A percentile compares a stretch with the other conserved stretches of the same genome.
These are phyloP conservation scores for Paraphoma sp. DNA, from an alignment of 2,329 filamentous ascomycete genomes.

Conservation along the genomic window DNA sequence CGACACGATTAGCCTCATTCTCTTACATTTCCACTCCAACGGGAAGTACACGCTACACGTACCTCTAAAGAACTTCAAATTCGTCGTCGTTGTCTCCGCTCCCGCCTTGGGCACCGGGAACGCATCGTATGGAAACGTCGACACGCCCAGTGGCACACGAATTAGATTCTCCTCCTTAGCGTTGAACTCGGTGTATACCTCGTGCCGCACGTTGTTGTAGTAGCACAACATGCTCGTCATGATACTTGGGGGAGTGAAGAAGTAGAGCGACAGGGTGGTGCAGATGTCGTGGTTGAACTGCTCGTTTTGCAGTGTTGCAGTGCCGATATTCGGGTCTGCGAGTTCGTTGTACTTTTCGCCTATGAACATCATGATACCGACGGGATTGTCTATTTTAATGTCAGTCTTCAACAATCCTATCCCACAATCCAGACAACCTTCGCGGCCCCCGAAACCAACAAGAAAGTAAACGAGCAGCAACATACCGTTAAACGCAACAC, in stretches of 20 bases:
- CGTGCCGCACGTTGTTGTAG: conserved; percentile 49
- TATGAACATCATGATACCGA: conserved; percentile 54
- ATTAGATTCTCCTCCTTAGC: conserved; percentile 46
- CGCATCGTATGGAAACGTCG: conserved; percentile 47
- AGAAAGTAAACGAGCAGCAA: neutral
- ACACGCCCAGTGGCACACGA: conserved; percentile 47
- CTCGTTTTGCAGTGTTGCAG: conserved; percentile 37
- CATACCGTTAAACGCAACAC: conserved; percentile 51
- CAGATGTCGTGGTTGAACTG: conserved; percentile 39
- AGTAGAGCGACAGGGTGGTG: conserved; percentile 41
- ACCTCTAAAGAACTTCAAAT: conserved; percentile 46
- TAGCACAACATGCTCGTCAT: conserved; percentile 48
- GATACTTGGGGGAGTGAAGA: conserved; percentile 46
- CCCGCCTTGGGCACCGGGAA: conserved; percentile 42
- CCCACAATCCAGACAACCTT: too few species aligned
- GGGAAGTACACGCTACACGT: neutral
- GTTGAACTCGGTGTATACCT: conserved; percentile 47
- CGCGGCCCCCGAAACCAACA: too few species aligned
- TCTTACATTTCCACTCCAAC: neutral
- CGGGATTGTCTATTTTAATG: conserved; percentile 29
- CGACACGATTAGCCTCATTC: conserved; percentile 6
- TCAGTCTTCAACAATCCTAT: neutral
- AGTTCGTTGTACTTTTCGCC: conserved; percentile 54
- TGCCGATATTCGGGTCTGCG: conserved; percentile 35
- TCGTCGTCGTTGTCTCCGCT: conserved; percentile 47